Evolutionary conservation across 129 eudicot species (phyloP).

Genomic region (Solidago caesia): DNA sequence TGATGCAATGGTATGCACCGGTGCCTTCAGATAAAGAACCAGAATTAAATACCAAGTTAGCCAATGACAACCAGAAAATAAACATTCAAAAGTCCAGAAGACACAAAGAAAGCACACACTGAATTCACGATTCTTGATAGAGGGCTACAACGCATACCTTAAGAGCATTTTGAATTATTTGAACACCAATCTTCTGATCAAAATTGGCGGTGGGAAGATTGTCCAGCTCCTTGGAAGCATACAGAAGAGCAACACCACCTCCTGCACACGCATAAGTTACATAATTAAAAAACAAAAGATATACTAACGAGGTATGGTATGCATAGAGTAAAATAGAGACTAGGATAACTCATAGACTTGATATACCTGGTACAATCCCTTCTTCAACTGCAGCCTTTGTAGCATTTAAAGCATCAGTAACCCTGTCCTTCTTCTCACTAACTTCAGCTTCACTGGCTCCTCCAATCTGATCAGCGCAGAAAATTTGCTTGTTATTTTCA

Average conservation of each 20-base stretch:
- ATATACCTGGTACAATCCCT: slow-evolving; percentile 71
- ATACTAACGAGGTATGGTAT: background rate
- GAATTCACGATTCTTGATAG: background rate
- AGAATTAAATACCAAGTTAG: slow-evolving; percentile 6
- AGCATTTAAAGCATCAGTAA: slow-evolving; percentile 80
- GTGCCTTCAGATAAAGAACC: slow-evolving; percentile 40
- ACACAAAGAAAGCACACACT: background rate
- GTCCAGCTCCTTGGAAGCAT: slow-evolving; percentile 67
- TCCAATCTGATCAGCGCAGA: slow-evolving; percentile 46
- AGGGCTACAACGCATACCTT: slow-evolving; percentile 28
- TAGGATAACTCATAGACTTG: background rate
- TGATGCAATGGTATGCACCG: slow-evolving; percentile 63
- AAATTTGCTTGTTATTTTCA: background rate
- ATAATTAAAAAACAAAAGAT: background rate
- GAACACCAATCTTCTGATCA: slow-evolving; percentile 73
- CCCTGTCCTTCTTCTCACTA: slow-evolving; percentile 75
- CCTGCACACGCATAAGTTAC: slow-evolving; percentile 32
- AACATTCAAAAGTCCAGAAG: background rate
- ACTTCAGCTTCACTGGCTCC: slow-evolving; percentile 86
- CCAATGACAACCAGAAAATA: background rate
- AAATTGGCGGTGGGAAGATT: slow-evolving; percentile 63
- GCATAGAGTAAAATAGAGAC: background rate
- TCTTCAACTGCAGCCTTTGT: slow-evolving; percentile 87
- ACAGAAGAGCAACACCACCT: slow-evolving; percentile 81
- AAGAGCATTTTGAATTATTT: slow-evolving; percentile 69